Base-by-base conservation (phyloP, 345 rosid genomes). In the Leavenworthia alabamica region DNA sequence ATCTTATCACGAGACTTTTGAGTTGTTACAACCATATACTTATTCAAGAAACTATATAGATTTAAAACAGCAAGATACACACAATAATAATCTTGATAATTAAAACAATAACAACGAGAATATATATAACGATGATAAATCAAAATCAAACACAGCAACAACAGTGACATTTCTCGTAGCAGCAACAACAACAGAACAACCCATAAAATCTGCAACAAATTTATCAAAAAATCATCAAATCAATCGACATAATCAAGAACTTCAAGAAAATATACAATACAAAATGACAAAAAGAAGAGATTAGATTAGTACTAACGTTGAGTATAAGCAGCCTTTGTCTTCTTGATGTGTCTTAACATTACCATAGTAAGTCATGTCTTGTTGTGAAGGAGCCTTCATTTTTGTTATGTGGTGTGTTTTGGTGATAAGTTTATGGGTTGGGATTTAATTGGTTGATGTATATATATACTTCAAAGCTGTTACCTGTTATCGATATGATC, bases 311-410 rank as follows among this genome's bases (percentile, higher is more conserved):
- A 68, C 60, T 9, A 1, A 69, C 68, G 42, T 69, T 61, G 68
- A 29, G 52, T 60, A 69, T 53, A 69, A 45, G 7, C 73, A 69
- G 56, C 68, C 73, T 52, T 28, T 45, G 11, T 69, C 62, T 4
- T 60, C 62, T 52, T 69, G 67, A 1, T 2, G 62, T 26, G 45
- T 33, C 33, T 69, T 53, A 48, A 61, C 54, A 27, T 60, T 28
- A 13, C 33, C 62, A 2, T 33, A 43, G 62, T 69, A 60, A 53
- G 13, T 62, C 73, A 69, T 69, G 11, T 61, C 62, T 46, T 61
- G 73, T 53, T 69, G 73, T 11, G 73, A 13, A 53, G 73, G 73
- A 52, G 68, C 73, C 7, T 69, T 69, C 73, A 69, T 69, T 61
- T 33, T 22, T n/a, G 7, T 2, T 33, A 1, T 13, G 1, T 35